Evolutionary conservation across 2,329 filamentous ascomycete genomes (phyloP), one percentile per base, ranked within the genome.

Genomic region (Pseudocercospora ulei): DNA sequence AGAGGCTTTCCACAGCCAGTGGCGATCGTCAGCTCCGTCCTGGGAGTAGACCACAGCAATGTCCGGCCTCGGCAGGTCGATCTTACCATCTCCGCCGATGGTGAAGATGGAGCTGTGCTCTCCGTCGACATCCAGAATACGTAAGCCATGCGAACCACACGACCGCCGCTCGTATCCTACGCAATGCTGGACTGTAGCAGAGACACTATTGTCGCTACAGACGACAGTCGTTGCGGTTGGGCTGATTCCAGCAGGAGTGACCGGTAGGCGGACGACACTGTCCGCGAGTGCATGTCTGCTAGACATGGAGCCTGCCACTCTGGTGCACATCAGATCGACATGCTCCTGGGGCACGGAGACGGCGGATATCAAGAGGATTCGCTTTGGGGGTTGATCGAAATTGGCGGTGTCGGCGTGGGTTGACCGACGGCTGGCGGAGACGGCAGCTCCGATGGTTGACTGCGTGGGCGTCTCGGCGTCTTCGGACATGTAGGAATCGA

Each of bases 401-500:
- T 23, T 16, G 17, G 17, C 8, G 8, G 24, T 18, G 11, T 35
- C 30, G 18, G 12, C 16, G n/a, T 28, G 13, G 5, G 41, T 24
- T 3, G 34, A 12, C 14, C 20, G 31, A 16, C 11, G 30, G 7
- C 27, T 38, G 40, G 33, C 40, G 2, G 38, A 12, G 14, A 35
- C 35, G 7, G 38, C 25, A 11, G 24, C 24, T 20, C 34, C 27
- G 7, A 53, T 46, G 12, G 49, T 50, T 1, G 56, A 59, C 33
- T 57, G 56, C 8, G 50, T 51, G 5, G 56, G 56, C 5, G 56
- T 59, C 41, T 57, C 56, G 8, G 56, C 42, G 20, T 58, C 53
- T 2, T 58, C 56, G 2, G 51, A 50, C 19, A 51, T 44, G 42
- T 52, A 56, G 43, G 51, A 56, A 33, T 56, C 46, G 14, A 53